A percentile compares a stretch with the other conserved stretches of the same genome.
Evolutionary conservation across 768 basidiomycete species (phyloP).

Genomic region (Paxillus ammoniavirescens): DNA sequence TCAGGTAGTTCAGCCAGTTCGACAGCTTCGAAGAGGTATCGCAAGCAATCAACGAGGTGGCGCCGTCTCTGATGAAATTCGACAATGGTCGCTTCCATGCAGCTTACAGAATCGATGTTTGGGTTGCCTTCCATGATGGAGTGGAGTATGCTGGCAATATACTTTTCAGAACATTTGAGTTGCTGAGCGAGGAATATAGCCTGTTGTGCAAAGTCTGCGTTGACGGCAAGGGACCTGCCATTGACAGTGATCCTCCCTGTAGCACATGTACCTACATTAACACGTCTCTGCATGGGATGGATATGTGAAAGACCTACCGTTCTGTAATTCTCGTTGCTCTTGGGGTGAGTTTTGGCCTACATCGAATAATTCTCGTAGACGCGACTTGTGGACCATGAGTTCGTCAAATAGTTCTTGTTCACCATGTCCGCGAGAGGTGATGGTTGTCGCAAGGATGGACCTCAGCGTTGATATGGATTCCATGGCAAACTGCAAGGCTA

Average conservation of each 20-base stretch:
- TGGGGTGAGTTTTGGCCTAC: slow-evolving; percentile 58
- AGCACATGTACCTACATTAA: neutral
- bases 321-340: slow-evolving; percentile 72
- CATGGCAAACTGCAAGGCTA: slow-evolving; percentile 37
- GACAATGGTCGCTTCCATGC: slow-evolving; percentile 63
- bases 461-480: slow-evolving; percentile 58
- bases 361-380: slow-evolving; percentile 63
- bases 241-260: slow-evolving; percentile 66
- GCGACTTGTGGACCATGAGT: slow-evolving; percentile 63
- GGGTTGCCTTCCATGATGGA: slow-evolving; percentile 62
- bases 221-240: slow-evolving; percentile 68
- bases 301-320: slow-evolving; percentile 36
- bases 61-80: slow-evolving; percentile 70
- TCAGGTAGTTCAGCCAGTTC: slow-evolving; percentile 45
- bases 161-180: slow-evolving; percentile 80
- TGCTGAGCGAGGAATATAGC: slow-evolving; percentile 77
- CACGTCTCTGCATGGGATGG: neutral
- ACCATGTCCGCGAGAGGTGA: slow-evolving; percentile 47
- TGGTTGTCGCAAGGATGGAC: slow-evolving; percentile 46
- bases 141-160: slow-evolving; percentile 68
- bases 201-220: slow-evolving; percentile 77
- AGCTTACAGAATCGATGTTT: slow-evolving; percentile 54
- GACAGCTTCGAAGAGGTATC: slow-evolving; percentile 63
- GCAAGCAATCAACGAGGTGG: slow-evolving; percentile 67
- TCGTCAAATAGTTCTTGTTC: slow-evolving; percentile 79